These are phyloP conservation scores for Leishmania tropica DNA, from an alignment of 208 protist species.

Conservation along the genomic window DNA sequence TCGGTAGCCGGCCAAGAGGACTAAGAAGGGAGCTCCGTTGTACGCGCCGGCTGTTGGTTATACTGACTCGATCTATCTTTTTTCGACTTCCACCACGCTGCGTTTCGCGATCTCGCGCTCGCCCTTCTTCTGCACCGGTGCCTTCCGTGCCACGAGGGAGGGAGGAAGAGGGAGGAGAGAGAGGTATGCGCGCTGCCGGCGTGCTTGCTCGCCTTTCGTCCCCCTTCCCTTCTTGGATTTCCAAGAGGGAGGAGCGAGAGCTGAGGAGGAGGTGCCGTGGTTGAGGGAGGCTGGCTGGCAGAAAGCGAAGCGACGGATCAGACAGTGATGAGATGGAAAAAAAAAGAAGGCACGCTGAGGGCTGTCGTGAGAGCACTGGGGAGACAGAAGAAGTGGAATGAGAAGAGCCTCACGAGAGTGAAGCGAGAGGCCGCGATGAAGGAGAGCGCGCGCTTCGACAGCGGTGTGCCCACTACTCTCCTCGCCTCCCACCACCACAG, in stretches of 20 bases:
- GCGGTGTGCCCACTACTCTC: background rate
- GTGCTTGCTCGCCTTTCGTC: no score
- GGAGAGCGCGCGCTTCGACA: background rate
- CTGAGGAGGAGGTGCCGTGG: background rate
- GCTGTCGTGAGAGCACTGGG: background rate
- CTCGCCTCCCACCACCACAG: background rate
- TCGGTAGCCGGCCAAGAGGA: background rate
- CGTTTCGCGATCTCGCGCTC: background rate
- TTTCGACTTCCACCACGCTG: background rate
- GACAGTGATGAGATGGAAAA: background rate
- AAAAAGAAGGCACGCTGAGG: background rate
- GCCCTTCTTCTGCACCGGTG: background rate
- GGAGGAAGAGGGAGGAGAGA: no score
- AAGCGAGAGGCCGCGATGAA: background rate
- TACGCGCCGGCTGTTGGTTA: background rate
- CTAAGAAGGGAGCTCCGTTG: background rate
- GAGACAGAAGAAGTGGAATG: background rate
- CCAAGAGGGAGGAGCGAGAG: background rate
- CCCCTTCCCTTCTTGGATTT: no score
- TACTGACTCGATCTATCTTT: background rate
- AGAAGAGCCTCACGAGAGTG: background rate
- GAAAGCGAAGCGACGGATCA: no score
- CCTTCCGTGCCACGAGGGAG: background rate
- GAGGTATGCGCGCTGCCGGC: no score
- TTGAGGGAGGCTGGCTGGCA: background rate